phyloP scores from a whole-genome alignment of 2,329 filamentous ascomycete species.

The Xylaria polymorpha region DNA sequence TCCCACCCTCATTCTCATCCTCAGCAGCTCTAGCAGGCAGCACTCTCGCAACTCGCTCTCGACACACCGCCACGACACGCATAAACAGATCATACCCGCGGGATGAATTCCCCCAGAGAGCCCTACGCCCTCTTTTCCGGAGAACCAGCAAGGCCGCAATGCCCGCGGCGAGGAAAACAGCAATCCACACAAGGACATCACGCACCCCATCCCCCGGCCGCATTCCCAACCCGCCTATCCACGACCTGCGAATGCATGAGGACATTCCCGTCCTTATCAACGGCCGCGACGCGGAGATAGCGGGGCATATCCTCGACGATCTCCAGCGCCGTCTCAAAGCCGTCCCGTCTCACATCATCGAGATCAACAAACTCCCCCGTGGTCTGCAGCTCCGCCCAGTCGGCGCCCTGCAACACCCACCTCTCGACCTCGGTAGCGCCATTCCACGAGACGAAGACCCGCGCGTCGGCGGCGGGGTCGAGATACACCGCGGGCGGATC shows the following conservation, averaged over 20 bases:
- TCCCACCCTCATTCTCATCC: background rate
- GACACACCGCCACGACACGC: constrained; percentile 3
- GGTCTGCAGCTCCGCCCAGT: constrained; percentile 30
- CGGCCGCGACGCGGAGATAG: constrained; percentile 38
- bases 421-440: constrained; percentile 56
- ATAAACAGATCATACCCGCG: constrained; percentile 18
- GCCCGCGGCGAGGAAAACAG: background rate
- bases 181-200: constrained; percentile 13
- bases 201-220: constrained; percentile 6
- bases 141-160: constrained; percentile 5
- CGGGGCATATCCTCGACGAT: constrained; percentile 34
- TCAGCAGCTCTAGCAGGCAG: background rate
- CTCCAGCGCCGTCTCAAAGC: constrained; percentile 35
- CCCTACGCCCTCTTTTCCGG: constrained; percentile 29
- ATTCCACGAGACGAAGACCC: constrained; percentile 58
- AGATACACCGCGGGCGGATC: constrained; percentile 35
- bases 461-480: constrained; percentile 30
- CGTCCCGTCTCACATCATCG: constrained; percentile 18
- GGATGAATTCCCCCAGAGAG: constrained; percentile 23
- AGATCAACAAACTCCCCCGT: constrained; percentile 27
- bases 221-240: constrained; percentile 33
- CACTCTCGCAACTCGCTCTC: background rate
- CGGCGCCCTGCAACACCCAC: constrained; percentile 40
- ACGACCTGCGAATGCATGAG: constrained; percentile 32
- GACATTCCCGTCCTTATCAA: constrained; percentile 30